Evolutionary conservation across 768 basidiomycete species (phyloP).

Genomic region (Termitomyces heimii): DNA sequence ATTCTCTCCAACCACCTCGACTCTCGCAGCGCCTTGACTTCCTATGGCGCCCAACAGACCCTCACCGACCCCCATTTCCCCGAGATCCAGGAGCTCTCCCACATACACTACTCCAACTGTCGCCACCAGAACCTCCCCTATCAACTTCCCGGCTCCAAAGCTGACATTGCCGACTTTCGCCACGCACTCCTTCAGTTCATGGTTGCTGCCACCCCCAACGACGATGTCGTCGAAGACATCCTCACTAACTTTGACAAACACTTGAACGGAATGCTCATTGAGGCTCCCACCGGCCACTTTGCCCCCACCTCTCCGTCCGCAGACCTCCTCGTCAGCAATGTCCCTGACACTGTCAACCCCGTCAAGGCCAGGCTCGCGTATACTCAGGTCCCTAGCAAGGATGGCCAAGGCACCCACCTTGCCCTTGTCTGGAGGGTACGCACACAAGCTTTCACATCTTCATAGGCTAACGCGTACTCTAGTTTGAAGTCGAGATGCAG

Average conservation of each 20-base stretch:
- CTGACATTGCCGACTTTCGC: conserved; percentile 36
- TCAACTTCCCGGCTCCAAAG: conserved; percentile 20
- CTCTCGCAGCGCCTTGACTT: conserved; percentile 19
- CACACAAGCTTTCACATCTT: not conserved
- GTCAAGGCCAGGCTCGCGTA: conserved; percentile 80
- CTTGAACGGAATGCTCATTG: conserved; percentile 41
- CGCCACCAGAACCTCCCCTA: conserved; percentile 36
- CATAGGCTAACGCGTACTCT: not conserved
- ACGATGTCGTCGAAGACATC: conserved; percentile 42
- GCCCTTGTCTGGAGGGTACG: conserved; percentile 78
- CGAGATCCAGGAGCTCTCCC: conserved; percentile 29
- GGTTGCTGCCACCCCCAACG: conserved; percentile 59
- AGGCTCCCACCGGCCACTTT: conserved; percentile 34
- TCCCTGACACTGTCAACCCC: conserved; percentile 73
- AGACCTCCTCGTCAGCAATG: conserved; percentile 45
- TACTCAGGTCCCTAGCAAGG: conserved; percentile 68
- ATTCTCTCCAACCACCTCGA: conserved; percentile 32
- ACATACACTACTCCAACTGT: conserved; percentile 56
- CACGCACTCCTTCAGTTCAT: conserved; percentile 75
- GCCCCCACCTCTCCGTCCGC: conserved; percentile 32
- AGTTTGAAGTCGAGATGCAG: conserved; percentile 90
- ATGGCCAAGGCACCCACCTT: conserved; percentile 52
- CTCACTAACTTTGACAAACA: conserved; percentile 42
- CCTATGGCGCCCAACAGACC: conserved; percentile 27
- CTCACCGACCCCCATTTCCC: conserved; percentile 19